Evolutionary conservation across 2,329 filamentous ascomycete genomes (phyloP).

Genomic region (Knoxdaviesia proteae): DNA sequence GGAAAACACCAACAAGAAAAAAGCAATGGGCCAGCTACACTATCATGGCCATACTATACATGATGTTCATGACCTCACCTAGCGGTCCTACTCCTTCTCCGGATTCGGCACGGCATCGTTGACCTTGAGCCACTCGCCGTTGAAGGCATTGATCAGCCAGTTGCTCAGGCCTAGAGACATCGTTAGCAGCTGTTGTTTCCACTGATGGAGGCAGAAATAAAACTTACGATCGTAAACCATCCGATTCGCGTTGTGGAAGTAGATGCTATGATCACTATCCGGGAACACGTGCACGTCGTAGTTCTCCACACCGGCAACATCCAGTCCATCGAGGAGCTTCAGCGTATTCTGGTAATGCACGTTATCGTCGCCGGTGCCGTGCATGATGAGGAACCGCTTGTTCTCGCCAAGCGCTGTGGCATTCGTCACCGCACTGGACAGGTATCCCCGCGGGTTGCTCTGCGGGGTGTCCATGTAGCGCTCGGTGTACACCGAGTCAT

Average conservation of each 20-base stretch:
- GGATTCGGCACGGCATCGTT: constrained; percentile 24
- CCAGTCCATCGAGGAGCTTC: constrained; percentile 66
- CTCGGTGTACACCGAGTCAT: constrained; percentile 86
- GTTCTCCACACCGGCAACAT: constrained; percentile 65
- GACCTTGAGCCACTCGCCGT: constrained; percentile 71
- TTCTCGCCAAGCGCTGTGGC: constrained; percentile 51
- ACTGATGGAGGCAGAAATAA: background rate
- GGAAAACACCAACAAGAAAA: background rate
- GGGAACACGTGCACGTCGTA: constrained; percentile 96
- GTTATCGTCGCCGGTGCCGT: constrained; percentile 91
- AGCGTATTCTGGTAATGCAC: constrained; percentile 94
- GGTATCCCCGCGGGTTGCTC: constrained; percentile 59
- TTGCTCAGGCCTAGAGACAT: constrained; percentile 44
- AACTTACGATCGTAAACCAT: constrained; percentile 85
- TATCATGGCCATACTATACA: no score
- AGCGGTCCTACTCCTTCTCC: constrained; percentile 6
- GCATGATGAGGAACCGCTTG: constrained; percentile 84
- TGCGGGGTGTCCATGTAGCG: constrained; percentile 94
- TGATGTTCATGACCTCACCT: no score
- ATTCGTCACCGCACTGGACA: constrained; percentile 52
- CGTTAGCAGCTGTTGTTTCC: background rate
- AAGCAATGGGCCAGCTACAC: background rate
- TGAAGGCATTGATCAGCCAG: constrained; percentile 95
- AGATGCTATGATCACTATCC: constrained; percentile 87
- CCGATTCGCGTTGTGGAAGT: constrained; percentile 77